Evolutionary conservation across 306 rosid species (phyloP).

Genomic region (Quillaja saponaria): DNA sequence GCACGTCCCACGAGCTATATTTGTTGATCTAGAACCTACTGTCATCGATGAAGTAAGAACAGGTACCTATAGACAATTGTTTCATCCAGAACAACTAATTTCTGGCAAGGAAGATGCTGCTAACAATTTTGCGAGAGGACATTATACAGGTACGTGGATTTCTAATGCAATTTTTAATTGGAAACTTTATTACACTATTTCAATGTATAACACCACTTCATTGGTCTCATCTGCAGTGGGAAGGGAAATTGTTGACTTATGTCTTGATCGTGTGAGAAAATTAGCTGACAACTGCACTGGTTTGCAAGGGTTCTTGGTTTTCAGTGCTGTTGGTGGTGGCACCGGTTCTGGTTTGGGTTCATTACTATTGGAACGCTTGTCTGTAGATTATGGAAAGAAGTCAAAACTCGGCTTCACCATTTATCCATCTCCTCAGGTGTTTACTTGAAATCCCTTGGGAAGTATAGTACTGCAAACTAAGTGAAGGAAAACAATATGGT

Average conservation of each 20-base stretch:
- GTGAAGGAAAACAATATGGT: not conserved
- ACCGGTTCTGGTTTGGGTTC: slow-evolving; percentile 84
- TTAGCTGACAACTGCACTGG: slow-evolving; percentile 76
- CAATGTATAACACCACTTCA: slow-evolving; percentile 23
- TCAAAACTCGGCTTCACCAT: slow-evolving; percentile 74
- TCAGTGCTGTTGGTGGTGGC: slow-evolving; percentile 84
- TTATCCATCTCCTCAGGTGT: slow-evolving; percentile 83
- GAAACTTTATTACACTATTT: slow-evolving; percentile 6
- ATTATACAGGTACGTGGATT: slow-evolving; percentile 54
- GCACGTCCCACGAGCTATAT: slow-evolving; percentile 72
- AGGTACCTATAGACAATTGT: slow-evolving; percentile 64
- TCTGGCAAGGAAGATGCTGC: slow-evolving; percentile 86
- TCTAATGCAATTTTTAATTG: slow-evolving; percentile 16
- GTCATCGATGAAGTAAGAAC: slow-evolving; percentile 68
- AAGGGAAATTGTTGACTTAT: slow-evolving; percentile 60
- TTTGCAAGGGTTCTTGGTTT: slow-evolving; percentile 73
- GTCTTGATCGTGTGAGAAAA: slow-evolving; percentile 64
- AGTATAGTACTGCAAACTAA: not conserved
- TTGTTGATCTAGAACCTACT: slow-evolving; percentile 73
- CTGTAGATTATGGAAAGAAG: slow-evolving; percentile 70
- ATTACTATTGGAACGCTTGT: slow-evolving; percentile 65
- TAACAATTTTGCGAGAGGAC: slow-evolving; percentile 74
- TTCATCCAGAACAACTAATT: slow-evolving; percentile 72
- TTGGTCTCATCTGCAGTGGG: slow-evolving; percentile 57
- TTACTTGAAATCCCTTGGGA: slow-evolving; percentile 11